Base-by-base conservation (phyloP, 257 asterid species). In the Nicotiana obtusifolia region DNA sequence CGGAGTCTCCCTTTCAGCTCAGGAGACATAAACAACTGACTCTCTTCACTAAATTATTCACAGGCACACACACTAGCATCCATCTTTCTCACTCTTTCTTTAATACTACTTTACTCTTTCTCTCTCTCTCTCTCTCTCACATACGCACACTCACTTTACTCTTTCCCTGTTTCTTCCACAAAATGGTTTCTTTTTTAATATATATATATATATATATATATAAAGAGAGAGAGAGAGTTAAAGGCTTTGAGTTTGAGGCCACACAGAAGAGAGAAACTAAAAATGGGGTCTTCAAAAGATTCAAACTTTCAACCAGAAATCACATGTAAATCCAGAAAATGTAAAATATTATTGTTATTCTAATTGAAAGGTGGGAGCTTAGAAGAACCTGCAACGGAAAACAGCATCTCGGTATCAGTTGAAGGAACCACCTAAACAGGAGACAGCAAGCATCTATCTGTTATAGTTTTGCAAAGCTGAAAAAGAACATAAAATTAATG, bases 391-490 rank as follows among this genome's bases (percentile, higher is more conserved):
- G 89, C 91, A 88, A 89, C 88, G 83, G 89, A 92, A 90, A 91
- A 92, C 98, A 90, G 91, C 97, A 91, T 90, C 94, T 91, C 83
- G 90, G 83, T 85, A 89, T 89, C 89, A 94, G 90, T 82, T 87
- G 84, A 85, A 84, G 83, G 87, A 90, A 90, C 88, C 91, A 87
- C 90, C 88, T 84, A 88, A 89, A 86, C 88, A 76, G 92, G 86
- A 87, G 97, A 90, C 97, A 92, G 78, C 82, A 90, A 92, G 98
- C 92, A 95, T 92, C 97, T 88, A 87, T 35, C 88, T 87, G 84
- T 69, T 75, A 78, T 81, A 83, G 62, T 76, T 87, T 83, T 79
- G 86, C 76, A 82, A 77, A 81, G 81, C 85, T 89, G 86, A 81
- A 81, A 84, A 73, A 54, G 41, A 35, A 64, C 49, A 57, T 14